Base-by-base conservation (phyloP, 2,329 filamentous ascomycete genomes). In the Pleomassaria siparia region DNA sequence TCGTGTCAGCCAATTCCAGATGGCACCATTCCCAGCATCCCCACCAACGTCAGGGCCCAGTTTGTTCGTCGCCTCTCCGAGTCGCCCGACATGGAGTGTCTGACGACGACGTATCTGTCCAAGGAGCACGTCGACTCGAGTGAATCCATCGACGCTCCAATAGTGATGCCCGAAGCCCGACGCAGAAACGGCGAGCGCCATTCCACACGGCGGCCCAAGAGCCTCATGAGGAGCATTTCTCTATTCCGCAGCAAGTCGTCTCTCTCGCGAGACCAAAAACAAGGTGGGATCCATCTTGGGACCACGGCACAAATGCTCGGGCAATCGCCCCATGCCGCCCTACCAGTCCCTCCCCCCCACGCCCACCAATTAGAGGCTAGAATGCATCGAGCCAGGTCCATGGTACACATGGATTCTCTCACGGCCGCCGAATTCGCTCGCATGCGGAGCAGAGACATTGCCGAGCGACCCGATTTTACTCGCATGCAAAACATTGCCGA, bases 281-380 rank as follows among this genome's bases (percentile, higher is more conserved):
- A 42, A 32, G 46, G 50, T 24, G 58, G 70, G 12, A 63, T 68
- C 22, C 66, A 76, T 50, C 66, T 76, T 28, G 72, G 67, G 13
- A 73, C 70, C 2, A 72, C 74, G 5, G 70, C 71, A 4, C 58
- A 66, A 10, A 63, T 72, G 4, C 63, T 77, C 1, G 75, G 75
- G 18, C 53, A 59, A 16, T 74, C 71, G 10, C 72, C 74, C 4
- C 77, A 76, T 49, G 74, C 76, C 44, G 64, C 71, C 29, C 44
- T 56, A 28, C 36, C 43, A 5, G 45, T 52, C 10, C 54, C 47
- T n/a, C 62, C 66, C 13, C 64, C 62, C 9, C 64, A 72, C 49
- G 65, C 70, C 12, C 62, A 72, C 44, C 70, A 71, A 44, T 53
- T 71, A 13, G 64, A 67, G 21, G 55, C 51, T 20, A 50, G 51